Evolutionary conservation across 2,329 filamentous ascomycete genomes (phyloP).

Genomic region (Tolypocladium guangdongense): DNA sequence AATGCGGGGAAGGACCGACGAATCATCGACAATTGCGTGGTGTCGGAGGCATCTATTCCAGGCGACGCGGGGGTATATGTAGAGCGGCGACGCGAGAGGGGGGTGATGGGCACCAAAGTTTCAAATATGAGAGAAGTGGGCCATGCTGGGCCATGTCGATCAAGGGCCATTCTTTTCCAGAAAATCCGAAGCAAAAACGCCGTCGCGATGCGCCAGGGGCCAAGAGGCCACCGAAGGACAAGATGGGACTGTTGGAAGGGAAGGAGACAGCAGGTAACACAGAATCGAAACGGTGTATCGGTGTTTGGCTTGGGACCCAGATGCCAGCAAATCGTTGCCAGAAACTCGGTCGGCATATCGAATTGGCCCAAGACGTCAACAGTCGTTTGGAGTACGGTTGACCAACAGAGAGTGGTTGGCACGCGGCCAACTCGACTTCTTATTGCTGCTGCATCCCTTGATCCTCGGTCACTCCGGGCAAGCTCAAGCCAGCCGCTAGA

Average conservation of each 20-base stretch:
- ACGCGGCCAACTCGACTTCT: neutral
- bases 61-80: neutral
- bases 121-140: neutral
- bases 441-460: slow-evolving; percentile 21
- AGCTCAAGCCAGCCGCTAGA: slow-evolving; percentile 31
- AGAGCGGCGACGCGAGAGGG: neutral
- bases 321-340: neutral
- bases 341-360: neutral
- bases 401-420: slow-evolving; percentile 1
- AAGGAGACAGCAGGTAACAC: neutral
- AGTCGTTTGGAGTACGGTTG: neutral
- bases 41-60: neutral
- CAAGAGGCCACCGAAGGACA: neutral
- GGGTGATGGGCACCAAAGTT: neutral
- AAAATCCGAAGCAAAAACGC: slow-evolving; percentile 2
- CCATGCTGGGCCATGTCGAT: neutral
- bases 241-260: neutral
- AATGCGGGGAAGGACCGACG: too few relatives aligned
- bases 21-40: neutral
- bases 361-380: neutral
- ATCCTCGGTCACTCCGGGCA: slow-evolving; percentile 35
- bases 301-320: neutral
- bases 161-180: slow-evolving; percentile 1
- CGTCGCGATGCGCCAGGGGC: slow-evolving; percentile 4
- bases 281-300: neutral